A percentile compares a stretch with the other conserved stretches of the same genome.
phyloP scores from a whole-genome alignment of 306 rosid species.

The Citrullus colocynthis region DNA sequence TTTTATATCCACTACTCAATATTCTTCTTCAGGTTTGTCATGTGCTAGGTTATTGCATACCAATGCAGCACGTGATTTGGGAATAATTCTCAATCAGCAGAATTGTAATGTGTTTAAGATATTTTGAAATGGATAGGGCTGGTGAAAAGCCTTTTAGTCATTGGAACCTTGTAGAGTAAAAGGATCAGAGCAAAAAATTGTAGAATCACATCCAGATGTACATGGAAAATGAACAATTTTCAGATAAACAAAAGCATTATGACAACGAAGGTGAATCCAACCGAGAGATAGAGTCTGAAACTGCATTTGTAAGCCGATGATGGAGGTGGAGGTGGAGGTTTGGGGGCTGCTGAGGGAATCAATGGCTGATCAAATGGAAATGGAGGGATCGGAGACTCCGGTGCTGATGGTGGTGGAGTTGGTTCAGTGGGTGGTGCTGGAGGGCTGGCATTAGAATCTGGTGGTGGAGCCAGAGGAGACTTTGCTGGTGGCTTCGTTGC shows the following conservation, averaged over 20 bases:
- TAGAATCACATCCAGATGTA: background rate
- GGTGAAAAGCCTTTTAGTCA: background rate
- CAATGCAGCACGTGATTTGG: background rate
- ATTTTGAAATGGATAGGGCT: background rate
- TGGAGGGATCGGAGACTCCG: background rate
- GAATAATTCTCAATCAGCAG: background rate
- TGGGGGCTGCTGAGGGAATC: background rate
- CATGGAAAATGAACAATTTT: background rate
- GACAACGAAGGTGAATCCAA: constrained; percentile 21
- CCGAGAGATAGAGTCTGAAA: constrained; percentile 14
- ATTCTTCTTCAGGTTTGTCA: background rate
- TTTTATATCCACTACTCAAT: background rate
- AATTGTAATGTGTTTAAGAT: background rate
- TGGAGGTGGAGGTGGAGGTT: constrained; percentile 7
- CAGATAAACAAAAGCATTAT: constrained; percentile 26
- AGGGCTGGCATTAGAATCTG: background rate
- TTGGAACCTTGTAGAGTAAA: background rate
- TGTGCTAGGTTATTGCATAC: background rate
- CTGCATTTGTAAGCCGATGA: constrained; percentile 22
- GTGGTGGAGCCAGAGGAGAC: constrained; percentile 20
- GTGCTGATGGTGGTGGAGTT: constrained; percentile 8
- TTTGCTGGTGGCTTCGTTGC: constrained; percentile 18
- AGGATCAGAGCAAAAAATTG: background rate
- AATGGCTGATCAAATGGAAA: background rate
- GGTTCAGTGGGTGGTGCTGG: constrained; percentile 6